phyloP scores from a whole-genome alignment of 2,329 filamentous ascomycete species.

The Colletotrichum chrysophilum region DNA sequence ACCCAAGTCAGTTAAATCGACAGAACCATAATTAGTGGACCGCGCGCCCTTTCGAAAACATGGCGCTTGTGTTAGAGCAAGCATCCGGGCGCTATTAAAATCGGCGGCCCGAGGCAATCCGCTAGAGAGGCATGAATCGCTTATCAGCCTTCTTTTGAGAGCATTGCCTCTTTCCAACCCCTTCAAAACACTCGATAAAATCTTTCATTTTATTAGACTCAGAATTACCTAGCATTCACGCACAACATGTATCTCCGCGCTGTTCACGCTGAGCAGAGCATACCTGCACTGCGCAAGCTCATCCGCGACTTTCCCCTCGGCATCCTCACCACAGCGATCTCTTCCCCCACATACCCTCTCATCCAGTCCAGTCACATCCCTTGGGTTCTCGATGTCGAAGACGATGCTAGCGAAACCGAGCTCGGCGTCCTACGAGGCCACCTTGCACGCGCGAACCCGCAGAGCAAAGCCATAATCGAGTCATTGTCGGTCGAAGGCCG shows the following conservation, averaged over 20 bases:
- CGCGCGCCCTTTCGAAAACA: slow-evolving; percentile 6
- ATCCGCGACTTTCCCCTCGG: slow-evolving; percentile 67
- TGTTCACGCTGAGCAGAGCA: slow-evolving; percentile 55
- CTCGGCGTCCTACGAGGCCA: slow-evolving; percentile 62
- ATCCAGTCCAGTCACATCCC: slow-evolving; percentile 68
- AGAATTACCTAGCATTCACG: not conserved
- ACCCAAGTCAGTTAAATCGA: not conserved
- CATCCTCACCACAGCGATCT: slow-evolving; percentile 66
- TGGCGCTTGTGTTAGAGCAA: not conserved
- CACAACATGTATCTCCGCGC: slow-evolving; percentile 61
- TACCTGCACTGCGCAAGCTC: slow-evolving; percentile 56
- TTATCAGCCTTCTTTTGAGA: not conserved
- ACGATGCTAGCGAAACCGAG: slow-evolving; percentile 44
- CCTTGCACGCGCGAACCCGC: slow-evolving; percentile 67
- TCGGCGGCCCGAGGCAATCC: not conserved
- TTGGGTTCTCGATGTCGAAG: slow-evolving; percentile 58
- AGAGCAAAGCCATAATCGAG: slow-evolving; percentile 65
- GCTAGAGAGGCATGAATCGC: not conserved
- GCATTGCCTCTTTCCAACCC: not conserved
- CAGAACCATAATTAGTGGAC: not conserved
- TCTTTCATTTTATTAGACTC: not conserved
- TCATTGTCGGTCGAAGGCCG: slow-evolving; percentile 28
- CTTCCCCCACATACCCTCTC: slow-evolving; percentile 49
- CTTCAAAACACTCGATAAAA: not conserved
- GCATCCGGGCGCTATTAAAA: not conserved